A percentile compares a stretch with the other conserved stretches of the same genome.
Conservation (phyloP, 495 filamentous ascomycete genomes). For the Xylona heveae region DNA sequence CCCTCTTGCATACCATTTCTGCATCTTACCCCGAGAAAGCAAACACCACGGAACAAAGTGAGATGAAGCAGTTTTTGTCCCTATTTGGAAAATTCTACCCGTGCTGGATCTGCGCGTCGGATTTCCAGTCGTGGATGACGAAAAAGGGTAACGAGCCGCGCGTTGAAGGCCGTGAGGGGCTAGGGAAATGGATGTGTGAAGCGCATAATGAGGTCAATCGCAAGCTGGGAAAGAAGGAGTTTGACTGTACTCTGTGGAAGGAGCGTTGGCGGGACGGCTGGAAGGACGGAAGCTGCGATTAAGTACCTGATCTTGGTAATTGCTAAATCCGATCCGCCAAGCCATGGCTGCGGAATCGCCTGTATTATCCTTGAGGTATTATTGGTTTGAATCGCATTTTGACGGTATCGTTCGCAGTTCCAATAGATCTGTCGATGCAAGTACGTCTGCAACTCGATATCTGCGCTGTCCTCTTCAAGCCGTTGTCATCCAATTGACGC, state of each 20-base stretch:
- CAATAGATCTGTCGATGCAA: no score
- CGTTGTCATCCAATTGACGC: no score
- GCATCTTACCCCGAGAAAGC: slow-evolving; percentile 63
- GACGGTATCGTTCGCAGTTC: no score
- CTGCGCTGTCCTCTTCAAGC: no score
- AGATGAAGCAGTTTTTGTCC: slow-evolving; percentile 58
- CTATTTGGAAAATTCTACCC: slow-evolving; percentile 75
- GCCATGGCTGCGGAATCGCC: no score
- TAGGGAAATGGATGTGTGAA: slow-evolving; percentile 89
- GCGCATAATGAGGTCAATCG: slow-evolving; percentile 95
- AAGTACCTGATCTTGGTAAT: no score
- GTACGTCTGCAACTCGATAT: no score
- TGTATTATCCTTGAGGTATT: no score
- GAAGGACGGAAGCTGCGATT: slow-evolving; percentile 52
- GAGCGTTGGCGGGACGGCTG: slow-evolving; percentile 89
- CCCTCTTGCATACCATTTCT: slow-evolving; percentile 73
- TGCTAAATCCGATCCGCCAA: no score
- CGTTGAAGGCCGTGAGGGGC: slow-evolving; percentile 44
- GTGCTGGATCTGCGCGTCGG: slow-evolving; percentile 86
- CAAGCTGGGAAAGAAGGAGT: slow-evolving; percentile 76
- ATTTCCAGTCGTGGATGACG: slow-evolving; percentile 68
- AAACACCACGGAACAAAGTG: slow-evolving; percentile 37
- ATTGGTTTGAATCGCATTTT: no score
- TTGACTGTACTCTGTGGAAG: slow-evolving; percentile 83
- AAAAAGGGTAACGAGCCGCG: slow-evolving; percentile 44